A percentile compares a stretch with the other conserved stretches of the same genome.
Conservation (phyloP, 2,329 filamentous ascomycete species). For the Nectriaceae sp. region DNA sequence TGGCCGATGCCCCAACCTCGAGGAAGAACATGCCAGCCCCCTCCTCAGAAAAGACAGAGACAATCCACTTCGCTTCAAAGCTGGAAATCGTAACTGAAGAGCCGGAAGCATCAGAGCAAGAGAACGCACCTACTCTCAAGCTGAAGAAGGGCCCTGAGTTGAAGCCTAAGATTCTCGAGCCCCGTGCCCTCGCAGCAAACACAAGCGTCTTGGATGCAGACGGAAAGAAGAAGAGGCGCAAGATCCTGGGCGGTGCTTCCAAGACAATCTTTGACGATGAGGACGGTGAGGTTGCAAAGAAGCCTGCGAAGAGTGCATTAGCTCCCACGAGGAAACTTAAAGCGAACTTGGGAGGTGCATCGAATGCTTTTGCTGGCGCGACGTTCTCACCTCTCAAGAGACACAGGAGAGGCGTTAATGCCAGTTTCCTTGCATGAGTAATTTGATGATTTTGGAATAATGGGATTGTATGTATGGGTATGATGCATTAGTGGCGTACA, state of each 20-base stretch:
- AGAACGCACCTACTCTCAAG: constrained; percentile 26
- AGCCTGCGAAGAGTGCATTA: constrained; percentile 33
- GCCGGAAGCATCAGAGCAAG: constrained; percentile 30
- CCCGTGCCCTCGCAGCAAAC: constrained; percentile 9
- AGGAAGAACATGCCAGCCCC: constrained; percentile 47
- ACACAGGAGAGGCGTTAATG: constrained; percentile 62
- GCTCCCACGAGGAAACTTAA: constrained; percentile 31
- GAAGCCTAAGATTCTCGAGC: constrained; percentile 14
- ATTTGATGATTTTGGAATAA: background rate
- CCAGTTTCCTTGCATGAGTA: constrained; percentile 57
- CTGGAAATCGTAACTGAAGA: constrained; percentile 45
- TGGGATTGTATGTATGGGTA: background rate
- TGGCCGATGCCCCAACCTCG: constrained; percentile 46
- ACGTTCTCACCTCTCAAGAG: constrained; percentile 74
- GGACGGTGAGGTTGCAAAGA: constrained; percentile 46
- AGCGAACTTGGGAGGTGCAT: constrained; percentile 40
- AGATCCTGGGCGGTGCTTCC: constrained; percentile 63
- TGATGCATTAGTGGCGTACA: constrained; percentile 17
- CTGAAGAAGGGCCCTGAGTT: constrained; percentile 12
- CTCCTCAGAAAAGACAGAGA: constrained; percentile 36
- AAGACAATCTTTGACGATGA: constrained; percentile 74
- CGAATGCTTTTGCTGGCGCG: constrained; percentile 51
- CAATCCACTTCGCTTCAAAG: constrained; percentile 18
- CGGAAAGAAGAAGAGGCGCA: constrained; percentile 70
- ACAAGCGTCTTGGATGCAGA: constrained; percentile 34